Evolutionary conservation across 2,329 filamentous ascomycete genomes (phyloP).

Genomic region (Epichloe coenophiala): DNA sequence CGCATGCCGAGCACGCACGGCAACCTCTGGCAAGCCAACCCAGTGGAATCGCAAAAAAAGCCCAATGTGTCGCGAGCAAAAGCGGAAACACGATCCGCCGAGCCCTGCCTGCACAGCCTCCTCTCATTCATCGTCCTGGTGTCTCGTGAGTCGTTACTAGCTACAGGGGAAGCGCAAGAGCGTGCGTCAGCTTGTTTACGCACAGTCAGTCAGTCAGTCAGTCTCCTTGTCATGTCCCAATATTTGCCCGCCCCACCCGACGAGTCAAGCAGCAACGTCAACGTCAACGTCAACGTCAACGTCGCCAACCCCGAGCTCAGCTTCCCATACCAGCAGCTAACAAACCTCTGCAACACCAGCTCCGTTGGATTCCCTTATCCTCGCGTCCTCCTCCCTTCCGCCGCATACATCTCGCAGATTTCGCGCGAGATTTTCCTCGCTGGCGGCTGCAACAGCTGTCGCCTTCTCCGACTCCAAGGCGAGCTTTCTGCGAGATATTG

Average conservation of each 20-base stretch:
- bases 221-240: background rate
- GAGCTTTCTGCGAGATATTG: background rate
- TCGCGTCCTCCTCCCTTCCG: background rate
- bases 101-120: background rate
- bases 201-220: too few species aligned
- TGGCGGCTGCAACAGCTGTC: background rate
- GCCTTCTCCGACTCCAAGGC: background rate
- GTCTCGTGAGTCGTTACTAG: background rate
- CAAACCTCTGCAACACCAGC: constrained; percentile 5
- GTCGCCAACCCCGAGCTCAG: constrained; percentile 8
- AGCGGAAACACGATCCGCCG: background rate
- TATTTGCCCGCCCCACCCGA: constrained; percentile 3
- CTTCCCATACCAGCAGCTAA: constrained; percentile 1
- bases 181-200: background rate
- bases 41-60: background rate
- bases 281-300: constrained; percentile 6
- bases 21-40: background rate
- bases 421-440: background rate
- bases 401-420: background rate
- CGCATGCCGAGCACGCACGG: background rate
- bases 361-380: background rate
- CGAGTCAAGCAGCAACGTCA: constrained; percentile 2
- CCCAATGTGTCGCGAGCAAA: background rate
- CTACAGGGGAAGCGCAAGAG: background rate
- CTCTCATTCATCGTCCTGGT: too few species aligned